Evolutionary conservation across 2,329 filamentous ascomycete species (phyloP).

Genomic region (Aureobasidium subglaciale): DNA sequence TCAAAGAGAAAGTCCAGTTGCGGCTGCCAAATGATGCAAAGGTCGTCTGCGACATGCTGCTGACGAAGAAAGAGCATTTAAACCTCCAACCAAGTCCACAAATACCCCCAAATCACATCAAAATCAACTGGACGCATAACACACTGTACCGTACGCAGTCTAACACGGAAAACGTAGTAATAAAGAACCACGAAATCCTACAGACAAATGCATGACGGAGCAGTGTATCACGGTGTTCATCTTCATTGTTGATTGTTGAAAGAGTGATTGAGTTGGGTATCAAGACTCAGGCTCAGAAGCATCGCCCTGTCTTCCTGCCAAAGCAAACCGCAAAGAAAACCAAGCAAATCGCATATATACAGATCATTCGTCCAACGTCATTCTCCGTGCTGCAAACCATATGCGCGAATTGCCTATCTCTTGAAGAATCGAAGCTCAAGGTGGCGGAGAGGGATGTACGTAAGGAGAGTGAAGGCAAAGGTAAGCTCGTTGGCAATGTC

Average conservation of each 20-base stretch:
- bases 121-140: constrained; percentile 9
- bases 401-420: constrained; percentile 20
- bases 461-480: constrained; percentile 42
- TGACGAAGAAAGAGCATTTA: background rate
- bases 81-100: background rate
- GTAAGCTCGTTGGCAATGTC: constrained; percentile 51
- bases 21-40: background rate
- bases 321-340: constrained; percentile 3
- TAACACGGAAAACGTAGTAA: constrained; percentile 9
- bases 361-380: background rate
- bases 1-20: background rate
- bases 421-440: constrained; percentile 43
- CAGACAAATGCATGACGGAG: background rate
- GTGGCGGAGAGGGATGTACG: constrained; percentile 43
- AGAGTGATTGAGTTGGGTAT: constrained; percentile 13
- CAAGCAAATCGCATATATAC: constrained; percentile 12
- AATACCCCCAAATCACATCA: constrained; percentile 3
- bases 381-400: background rate
- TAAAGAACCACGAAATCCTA: constrained; percentile 5
- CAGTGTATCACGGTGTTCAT: constrained; percentile 1
- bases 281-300: constrained; percentile 3
- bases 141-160: constrained; percentile 9
- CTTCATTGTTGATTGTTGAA: background rate
- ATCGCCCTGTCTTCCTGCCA: constrained; percentile 2
- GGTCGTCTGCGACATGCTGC: background rate